Evolutionary conservation across 768 basidiomycete genomes (phyloP).

Genomic region (Lactarius tabidus): DNA sequence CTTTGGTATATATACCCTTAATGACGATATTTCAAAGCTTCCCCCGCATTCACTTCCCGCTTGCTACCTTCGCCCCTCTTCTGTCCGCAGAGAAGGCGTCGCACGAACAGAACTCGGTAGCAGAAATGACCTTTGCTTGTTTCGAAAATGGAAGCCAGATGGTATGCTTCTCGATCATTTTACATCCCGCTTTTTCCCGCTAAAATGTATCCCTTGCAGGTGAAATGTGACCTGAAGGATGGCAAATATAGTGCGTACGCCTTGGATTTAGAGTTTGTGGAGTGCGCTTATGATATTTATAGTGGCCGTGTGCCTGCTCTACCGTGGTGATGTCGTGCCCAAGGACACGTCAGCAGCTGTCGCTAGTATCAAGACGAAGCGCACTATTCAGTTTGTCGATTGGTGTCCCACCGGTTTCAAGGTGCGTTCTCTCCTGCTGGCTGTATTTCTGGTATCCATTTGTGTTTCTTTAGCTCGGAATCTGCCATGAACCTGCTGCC

Average conservation of each 20-base stretch:
- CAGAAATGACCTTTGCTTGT: conserved; percentile 98
- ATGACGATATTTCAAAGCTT: conserved; percentile 47
- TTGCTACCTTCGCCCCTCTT: conserved; percentile 93
- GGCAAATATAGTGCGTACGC: conserved; percentile 91
- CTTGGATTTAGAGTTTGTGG: neutral
- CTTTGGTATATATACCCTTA: neutral
- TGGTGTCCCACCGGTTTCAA: conserved; percentile 99
- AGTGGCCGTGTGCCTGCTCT: conserved; percentile 91
- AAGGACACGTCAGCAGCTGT: conserved; percentile 95
- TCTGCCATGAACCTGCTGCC: conserved; percentile 95
- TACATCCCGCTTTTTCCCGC: conserved; percentile 1
- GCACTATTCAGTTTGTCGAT: conserved; percentile 96
- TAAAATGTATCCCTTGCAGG: conserved; percentile 28
- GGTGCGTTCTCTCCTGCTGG: conserved; percentile 32
- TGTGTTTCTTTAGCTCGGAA: conserved; percentile 63
- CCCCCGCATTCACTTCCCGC: conserved; percentile 98
- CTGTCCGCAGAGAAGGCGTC: conserved; percentile 92
- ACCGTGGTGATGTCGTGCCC: conserved; percentile 95
- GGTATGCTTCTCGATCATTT: conserved; percentile 36
- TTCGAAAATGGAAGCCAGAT: conserved; percentile 97
- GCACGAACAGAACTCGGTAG: conserved; percentile 96
- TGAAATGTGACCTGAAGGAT: conserved; percentile 91
- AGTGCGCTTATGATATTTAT: neutral
- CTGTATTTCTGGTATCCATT: conserved; percentile 22
- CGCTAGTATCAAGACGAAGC: conserved; percentile 92